Base-by-base conservation (phyloP, 1,284 basidiomycete species). In the Trametes polyzona region DNA sequence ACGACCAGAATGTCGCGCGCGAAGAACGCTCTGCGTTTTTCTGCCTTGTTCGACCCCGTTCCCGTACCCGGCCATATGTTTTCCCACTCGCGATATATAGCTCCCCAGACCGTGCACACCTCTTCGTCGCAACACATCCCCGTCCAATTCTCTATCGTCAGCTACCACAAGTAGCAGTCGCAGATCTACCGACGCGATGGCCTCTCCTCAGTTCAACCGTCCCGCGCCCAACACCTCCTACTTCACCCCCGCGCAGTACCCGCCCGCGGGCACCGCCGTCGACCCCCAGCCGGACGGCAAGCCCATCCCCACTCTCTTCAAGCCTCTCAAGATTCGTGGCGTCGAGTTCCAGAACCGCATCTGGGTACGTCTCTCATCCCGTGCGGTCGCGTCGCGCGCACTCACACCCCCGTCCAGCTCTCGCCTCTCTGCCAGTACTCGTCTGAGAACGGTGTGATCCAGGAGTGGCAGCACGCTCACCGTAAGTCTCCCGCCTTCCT, bases 391-490 rank as follows among this genome's bases (percentile, higher is more conserved):
- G 4, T 35, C 17, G 33, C 21, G 29, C 19, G 23, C 21, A 4
- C 17, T 29, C 27, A n/a, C n/a, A n/a, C n/a, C n/a, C 10, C 11
- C 26, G 11, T 2, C 3, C 43, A 65, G 63, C 62, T 84, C 76
- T 74, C 87, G n/a, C 87, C 87, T 2, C 84, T 90, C 79, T 89
- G 88, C 71, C 83, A 86, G 64, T 92, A 92, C 74, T 87, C 84
- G 19, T 76, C 84, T 8, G 78, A 87, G 37, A 71, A 87, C 59
- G 85, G 90, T 4, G 78, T 84, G 67, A 77, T 82, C 30, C 86
- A 87, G 0, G 83, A 90, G 57, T 90, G 86, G 84, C 90, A 93
- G 70, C 73, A 91, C 16, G 87, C 90, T n/a, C 90, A 92, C 67
- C 76, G 82, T 82, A 62, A 57, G 79, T 74, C 35, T 26, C 32